Conservation (phyloP, 805 yeast genomes). For the Starmerella asiatica region DNA sequence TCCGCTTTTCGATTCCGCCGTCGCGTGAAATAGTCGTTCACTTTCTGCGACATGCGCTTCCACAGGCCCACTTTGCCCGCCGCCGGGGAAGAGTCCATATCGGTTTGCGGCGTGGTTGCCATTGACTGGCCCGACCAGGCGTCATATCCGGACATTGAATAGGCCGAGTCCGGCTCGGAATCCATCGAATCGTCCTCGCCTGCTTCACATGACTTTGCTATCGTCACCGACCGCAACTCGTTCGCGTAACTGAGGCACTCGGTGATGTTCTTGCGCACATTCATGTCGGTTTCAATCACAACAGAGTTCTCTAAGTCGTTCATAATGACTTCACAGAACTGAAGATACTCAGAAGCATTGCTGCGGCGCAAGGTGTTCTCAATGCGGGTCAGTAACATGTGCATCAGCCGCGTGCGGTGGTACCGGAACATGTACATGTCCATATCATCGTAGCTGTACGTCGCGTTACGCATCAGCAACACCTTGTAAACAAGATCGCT, state of each 20-base stretch:
- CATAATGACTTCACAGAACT: conserved; percentile 5
- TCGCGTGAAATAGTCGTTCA: not conserved
- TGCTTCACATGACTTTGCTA: too few species aligned
- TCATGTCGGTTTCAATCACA: not conserved
- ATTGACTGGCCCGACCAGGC: too few species aligned
- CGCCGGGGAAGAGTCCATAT: not conserved
- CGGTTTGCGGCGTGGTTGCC: too few species aligned
- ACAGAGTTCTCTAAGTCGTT: conserved; percentile 8
- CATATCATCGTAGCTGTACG: conserved; percentile 5
- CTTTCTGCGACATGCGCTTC: not conserved
- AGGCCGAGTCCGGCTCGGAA: too few species aligned
- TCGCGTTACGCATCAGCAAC: conserved; percentile 11
- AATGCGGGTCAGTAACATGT: conserved; percentile 10
- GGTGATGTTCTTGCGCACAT: not conserved
- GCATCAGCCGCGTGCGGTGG: conserved; percentile 14
- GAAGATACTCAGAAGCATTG: not conserved
- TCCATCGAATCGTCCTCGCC: too few species aligned
- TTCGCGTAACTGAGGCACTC: not conserved
- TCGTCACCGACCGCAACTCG: too few species aligned
- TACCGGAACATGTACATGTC: conserved; percentile 9
- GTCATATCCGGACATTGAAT: too few species aligned
- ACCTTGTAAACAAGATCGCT: conserved; percentile 15
- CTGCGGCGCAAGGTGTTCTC: not conserved
- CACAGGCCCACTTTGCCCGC: not conserved
- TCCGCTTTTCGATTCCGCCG: not conserved